Conservation (phyloP, 306 rosid species). For the Cyamopsis tetragonoloba region DNA sequence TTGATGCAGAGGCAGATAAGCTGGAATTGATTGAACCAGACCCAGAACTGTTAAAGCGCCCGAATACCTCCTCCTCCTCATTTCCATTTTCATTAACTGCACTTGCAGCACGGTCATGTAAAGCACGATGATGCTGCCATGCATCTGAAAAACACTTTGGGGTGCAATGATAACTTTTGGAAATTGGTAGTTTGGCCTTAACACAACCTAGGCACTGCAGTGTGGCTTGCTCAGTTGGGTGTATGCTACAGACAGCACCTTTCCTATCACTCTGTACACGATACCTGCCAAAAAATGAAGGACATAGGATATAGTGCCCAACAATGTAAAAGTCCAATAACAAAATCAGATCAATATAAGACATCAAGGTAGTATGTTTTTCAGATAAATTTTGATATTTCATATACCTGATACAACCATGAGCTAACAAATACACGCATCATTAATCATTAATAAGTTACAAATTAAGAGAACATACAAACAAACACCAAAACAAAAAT, state of each 20-base stretch:
- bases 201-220: conserved; percentile 87
- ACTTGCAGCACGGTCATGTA: conserved; percentile 95
- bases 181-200: conserved; percentile 72
- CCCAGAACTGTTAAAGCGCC: conserved; percentile 64
- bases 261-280: conserved; percentile 88
- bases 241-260: conserved; percentile 85
- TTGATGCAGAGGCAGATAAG: conserved; percentile 65
- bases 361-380: not conserved
- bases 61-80: conserved; percentile 81
- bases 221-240: conserved; percentile 94
- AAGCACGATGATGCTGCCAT: conserved; percentile 96
- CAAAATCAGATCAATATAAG: conserved; percentile 11
- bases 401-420: not conserved
- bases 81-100: conserved; percentile 86
- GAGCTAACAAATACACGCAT: conserved; percentile 4
- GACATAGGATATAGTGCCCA: conserved; percentile 14
- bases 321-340: not conserved
- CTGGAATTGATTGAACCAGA: conserved; percentile 51
- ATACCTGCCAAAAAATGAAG: conserved; percentile 63
- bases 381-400: not conserved
- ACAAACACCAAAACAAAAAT: not conserved
- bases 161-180: conserved; percentile 93
- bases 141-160: conserved; percentile 92
- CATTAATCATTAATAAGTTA: not conserved
- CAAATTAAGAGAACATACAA: conserved; percentile 8